These are phyloP conservation scores for Diaporthe sp. DNA, from an alignment of 2,329 filamentous ascomycete species.

Conservation along the genomic window DNA sequence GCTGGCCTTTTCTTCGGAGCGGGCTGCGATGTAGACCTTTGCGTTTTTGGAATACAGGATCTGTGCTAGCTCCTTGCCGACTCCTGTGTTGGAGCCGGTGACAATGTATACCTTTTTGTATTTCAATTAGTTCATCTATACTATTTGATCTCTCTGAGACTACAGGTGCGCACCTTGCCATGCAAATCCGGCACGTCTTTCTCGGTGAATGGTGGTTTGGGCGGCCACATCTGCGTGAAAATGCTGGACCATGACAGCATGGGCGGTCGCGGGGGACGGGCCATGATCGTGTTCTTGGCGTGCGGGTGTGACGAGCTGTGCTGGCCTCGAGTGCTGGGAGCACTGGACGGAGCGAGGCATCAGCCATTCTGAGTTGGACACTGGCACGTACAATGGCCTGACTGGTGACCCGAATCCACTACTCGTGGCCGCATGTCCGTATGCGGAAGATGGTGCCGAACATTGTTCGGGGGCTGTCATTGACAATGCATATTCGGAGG, in stretches of 20 bases:
- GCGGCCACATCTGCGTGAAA: conserved; percentile 13
- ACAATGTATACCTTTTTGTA: conserved; percentile 31
- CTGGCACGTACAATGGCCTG: background rate
- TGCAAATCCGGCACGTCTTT: conserved; percentile 8
- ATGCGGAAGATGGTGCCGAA: conserved; percentile 22
- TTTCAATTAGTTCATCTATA: background rate
- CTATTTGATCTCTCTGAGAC: background rate
- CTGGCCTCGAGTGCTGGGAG: background rate
- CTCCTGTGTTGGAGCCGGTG: conserved; percentile 36
- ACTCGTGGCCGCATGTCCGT: background rate
- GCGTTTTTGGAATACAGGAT: conserved; percentile 35
- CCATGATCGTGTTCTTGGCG: background rate
- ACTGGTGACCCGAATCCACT: background rate
- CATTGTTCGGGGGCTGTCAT: background rate
- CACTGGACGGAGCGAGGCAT: background rate
- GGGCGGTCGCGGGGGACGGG: background rate
- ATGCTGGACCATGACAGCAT: background rate
- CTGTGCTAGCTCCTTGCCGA: conserved; percentile 33
- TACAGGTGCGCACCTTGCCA: conserved; percentile 10
- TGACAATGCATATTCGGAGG: conserved; percentile 19
- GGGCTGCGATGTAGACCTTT: conserved; percentile 61
- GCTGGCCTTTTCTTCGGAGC: conserved; percentile 46
- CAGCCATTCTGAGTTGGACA: background rate
- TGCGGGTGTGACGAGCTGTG: background rate
- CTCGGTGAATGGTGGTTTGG: conserved; percentile 25